Percentiles rank a stretch among this genome's conserved stretches.
These are phyloP conservation scores for Bruguiera hainesii DNA, from an alignment of 441 rosid genomes.

Conservation along the genomic window DNA sequence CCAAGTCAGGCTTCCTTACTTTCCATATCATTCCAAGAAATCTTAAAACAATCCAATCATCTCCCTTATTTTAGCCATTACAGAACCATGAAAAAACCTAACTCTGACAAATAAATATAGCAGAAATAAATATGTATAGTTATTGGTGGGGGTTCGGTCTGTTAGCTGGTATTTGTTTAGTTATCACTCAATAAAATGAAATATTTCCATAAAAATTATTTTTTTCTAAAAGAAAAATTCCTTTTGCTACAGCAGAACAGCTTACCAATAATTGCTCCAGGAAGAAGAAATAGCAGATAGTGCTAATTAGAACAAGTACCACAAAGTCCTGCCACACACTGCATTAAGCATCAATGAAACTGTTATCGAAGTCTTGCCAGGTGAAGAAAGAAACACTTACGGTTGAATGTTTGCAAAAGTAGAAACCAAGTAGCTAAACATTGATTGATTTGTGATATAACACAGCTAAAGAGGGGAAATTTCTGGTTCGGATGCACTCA, in stretches of 20 bases:
- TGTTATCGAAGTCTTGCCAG: slow-evolving; percentile 10
- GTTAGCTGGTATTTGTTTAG: too few relatives aligned
- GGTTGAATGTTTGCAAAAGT: too few relatives aligned
- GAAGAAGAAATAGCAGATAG: slow-evolving; percentile 96
- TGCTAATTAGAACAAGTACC: slow-evolving; percentile 87
- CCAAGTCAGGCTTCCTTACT: too few relatives aligned
- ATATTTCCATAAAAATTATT: not conserved
- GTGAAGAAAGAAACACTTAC: too few relatives aligned
- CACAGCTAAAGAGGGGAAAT: too few relatives aligned
- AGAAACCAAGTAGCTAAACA: too few relatives aligned
- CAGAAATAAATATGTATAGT: not conserved
- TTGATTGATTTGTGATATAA: too few relatives aligned
- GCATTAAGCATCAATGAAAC: slow-evolving; percentile 26
- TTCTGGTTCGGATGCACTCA: too few relatives aligned
- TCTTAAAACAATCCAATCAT: too few relatives aligned
- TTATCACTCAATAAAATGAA: not conserved
- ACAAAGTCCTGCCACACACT: slow-evolving; percentile 99
- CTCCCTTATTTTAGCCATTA: not conserved
- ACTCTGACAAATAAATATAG: not conserved
- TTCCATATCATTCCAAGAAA: too few relatives aligned
- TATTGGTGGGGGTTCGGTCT: too few relatives aligned
- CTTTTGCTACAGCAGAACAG: not conserved
- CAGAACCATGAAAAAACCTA: not conserved
- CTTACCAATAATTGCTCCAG: slow-evolving; percentile 96
- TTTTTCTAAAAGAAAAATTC: too few relatives aligned